Evolutionary conservation across 2,329 filamentous ascomycete genomes (phyloP).

Genomic region (Colletotrichum coccodes): DNA sequence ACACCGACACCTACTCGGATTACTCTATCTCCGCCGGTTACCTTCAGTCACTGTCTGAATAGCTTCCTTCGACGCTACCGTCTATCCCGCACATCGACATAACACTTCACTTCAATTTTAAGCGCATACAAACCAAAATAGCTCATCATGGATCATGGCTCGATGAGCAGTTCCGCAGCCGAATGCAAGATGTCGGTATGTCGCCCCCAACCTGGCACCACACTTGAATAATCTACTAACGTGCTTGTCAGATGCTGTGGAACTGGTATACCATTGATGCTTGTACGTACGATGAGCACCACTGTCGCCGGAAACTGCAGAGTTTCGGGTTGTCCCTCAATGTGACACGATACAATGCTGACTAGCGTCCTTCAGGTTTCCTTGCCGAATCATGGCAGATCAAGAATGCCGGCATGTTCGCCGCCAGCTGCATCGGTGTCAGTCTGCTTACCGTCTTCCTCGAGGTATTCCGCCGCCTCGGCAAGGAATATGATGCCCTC

Average conservation of each 20-base stretch:
- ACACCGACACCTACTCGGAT: neutral
- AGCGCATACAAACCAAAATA: neutral
- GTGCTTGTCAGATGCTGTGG: slow-evolving; percentile 53
- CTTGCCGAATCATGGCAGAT: slow-evolving; percentile 52
- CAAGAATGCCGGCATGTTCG: slow-evolving; percentile 51
- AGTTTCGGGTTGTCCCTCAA: neutral
- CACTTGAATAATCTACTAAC: neutral
- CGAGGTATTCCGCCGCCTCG: slow-evolving; percentile 51
- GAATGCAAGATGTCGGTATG: slow-evolving; percentile 46
- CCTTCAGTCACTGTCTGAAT: neutral
- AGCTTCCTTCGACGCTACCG: neutral
- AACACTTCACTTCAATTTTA: neutral
- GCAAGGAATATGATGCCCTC: slow-evolving; percentile 54
- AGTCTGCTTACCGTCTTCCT: slow-evolving; percentile 51
- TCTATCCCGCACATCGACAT: neutral
- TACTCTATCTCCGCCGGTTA: neutral
- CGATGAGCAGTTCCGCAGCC: slow-evolving; percentile 33
- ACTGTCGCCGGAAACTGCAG: neutral
- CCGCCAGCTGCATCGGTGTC: slow-evolving; percentile 55
- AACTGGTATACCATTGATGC: slow-evolving; percentile 55
- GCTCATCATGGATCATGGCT: slow-evolving; percentile 38
- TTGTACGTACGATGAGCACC: slow-evolving; percentile 39
- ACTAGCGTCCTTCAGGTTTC: slow-evolving; percentile 42
- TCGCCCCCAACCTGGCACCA: neutral
- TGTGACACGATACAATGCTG: neutral